phyloP scores from a whole-genome alignment of 1,139 yeast genomes.

The Komagataea norvegica region DNA sequence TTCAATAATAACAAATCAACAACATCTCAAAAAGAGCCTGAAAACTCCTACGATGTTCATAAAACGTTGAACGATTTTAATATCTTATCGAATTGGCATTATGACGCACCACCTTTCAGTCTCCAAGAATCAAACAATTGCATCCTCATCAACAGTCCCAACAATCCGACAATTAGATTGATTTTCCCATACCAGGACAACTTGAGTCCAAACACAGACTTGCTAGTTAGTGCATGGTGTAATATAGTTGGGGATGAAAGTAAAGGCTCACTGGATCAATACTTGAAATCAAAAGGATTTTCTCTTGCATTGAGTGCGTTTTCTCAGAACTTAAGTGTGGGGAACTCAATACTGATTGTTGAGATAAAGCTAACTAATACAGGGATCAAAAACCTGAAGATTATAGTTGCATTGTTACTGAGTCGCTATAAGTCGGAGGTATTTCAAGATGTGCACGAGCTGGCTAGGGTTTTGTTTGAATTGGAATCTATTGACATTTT shows the following conservation, averaged over 20 bases:
- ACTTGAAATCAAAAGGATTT: conserved; percentile 30
- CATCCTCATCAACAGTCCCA: conserved; percentile 29
- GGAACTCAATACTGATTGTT: conserved; percentile 35
- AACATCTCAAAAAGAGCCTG: background rate
- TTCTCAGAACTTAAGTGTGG: conserved; percentile 35
- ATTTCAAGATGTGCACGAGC: conserved; percentile 23
- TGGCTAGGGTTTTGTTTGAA: conserved; percentile 40
- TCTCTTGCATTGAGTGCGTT: conserved; percentile 37
- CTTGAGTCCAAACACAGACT: background rate
- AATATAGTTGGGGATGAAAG: conserved; percentile 61
- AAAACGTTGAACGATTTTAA: conserved; percentile 11
- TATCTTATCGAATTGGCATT: conserved; percentile 19
- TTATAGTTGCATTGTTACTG: no score
- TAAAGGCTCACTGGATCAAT: conserved; percentile 39
- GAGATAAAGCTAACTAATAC: conserved; percentile 42
- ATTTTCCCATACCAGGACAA: conserved; percentile 34
- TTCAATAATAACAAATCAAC: background rate
- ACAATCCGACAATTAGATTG: conserved; percentile 32
- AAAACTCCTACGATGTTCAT: background rate
- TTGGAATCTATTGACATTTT: conserved; percentile 41
- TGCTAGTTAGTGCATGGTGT: conserved; percentile 45
- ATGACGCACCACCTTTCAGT: conserved; percentile 23
- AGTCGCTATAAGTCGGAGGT: conserved; percentile 25
- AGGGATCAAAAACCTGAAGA: conserved; percentile 39
- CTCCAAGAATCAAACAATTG: conserved; percentile 17